These are phyloP conservation scores for Helminthosporium solani DNA, from an alignment of 2,329 filamentous ascomycete genomes.

Conservation along the genomic window DNA sequence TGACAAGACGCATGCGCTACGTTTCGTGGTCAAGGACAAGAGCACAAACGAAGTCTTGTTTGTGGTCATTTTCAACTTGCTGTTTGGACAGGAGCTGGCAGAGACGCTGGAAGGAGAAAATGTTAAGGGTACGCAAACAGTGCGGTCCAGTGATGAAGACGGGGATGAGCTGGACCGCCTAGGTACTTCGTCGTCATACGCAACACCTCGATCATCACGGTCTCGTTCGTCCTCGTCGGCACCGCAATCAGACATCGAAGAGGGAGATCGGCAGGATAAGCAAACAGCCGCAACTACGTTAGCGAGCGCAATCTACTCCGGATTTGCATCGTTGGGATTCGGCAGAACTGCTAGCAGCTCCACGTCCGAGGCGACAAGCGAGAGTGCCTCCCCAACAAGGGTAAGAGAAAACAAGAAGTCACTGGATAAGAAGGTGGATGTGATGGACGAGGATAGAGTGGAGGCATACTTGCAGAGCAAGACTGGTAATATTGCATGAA, in stretches of 20 bases:
- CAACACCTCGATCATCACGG: constrained; percentile 11
- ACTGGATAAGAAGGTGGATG: constrained; percentile 24
- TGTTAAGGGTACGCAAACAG: neutral
- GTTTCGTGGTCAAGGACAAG: constrained; percentile 50
- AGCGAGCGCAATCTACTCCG: constrained; percentile 29
- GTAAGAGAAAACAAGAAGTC: constrained; percentile 3
- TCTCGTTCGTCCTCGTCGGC: constrained; percentile 11
- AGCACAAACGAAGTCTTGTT: constrained; percentile 45
- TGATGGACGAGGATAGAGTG: constrained; percentile 24
- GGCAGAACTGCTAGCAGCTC: constrained; percentile 34
- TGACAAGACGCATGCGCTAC: constrained; percentile 49
- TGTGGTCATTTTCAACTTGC: constrained; percentile 48
- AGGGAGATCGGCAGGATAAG: constrained; percentile 8
- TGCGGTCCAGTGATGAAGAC: neutral
- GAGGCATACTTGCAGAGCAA: constrained; percentile 21
- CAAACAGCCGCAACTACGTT: constrained; percentile 18
- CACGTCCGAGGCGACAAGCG: constrained; percentile 21
- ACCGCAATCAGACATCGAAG: constrained; percentile 6
- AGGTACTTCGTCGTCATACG: constrained; percentile 11
- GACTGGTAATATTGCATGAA: constrained; percentile 1
- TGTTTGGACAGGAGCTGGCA: constrained; percentile 47
- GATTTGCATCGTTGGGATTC: constrained; percentile 33
- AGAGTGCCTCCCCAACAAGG: constrained; percentile 6
- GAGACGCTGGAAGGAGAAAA: constrained; percentile 30
- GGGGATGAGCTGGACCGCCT: neutral